Evolutionary conservation across 306 rosid genomes (phyloP), one percentile per base, ranked within the genome.

Genomic region (Quercus agrifolia): DNA sequence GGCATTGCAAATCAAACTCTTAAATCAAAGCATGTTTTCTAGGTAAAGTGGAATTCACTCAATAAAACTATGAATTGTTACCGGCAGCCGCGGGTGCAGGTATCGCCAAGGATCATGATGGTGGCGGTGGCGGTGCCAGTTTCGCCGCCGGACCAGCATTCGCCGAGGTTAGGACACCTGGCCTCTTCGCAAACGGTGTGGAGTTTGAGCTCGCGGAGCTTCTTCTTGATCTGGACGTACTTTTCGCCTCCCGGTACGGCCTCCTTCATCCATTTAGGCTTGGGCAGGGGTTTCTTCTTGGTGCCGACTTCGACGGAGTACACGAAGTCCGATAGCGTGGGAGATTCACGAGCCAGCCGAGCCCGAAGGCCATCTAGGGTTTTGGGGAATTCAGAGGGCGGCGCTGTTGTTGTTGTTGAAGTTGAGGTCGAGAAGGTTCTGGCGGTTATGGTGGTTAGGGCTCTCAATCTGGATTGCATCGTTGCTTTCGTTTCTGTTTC

Each of bases 61-160:
- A 49, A 49, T 21, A 21, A 21, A 21, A 21, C 23, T 21, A 21
- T 21, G 23, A 21, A 21, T 10, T 4, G 67, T 84, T 70, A 80
- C 99, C 99, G 92, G 96, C 99, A 96, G 74, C 99, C 99, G 56
- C 99, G 92, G 27, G 99, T 96, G 71, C 99, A 96, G 51, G 99
- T 93, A 77, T 96, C 99, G 15, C 99, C 99, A 33, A 96, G 87
- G 55, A 96, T 96, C 99, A 96, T 96, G 77, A 96, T 96, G 27
- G 99, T 96, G 58, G 98, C 99, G 0, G 99, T 96, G 73, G 99
- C 99, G 21, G 99, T 91, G 7, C 98, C 99, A 0, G 99, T 96
- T 86, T 96, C 98, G 23, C 99, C 99, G 54, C 99, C 99, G 69
- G 99, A 96, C 98, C 99, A 96, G 87, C 99, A 96, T 88, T 96